phyloP scores from a whole-genome alignment of 139 green algal genomes.

The Chlorella sp. region DNA sequence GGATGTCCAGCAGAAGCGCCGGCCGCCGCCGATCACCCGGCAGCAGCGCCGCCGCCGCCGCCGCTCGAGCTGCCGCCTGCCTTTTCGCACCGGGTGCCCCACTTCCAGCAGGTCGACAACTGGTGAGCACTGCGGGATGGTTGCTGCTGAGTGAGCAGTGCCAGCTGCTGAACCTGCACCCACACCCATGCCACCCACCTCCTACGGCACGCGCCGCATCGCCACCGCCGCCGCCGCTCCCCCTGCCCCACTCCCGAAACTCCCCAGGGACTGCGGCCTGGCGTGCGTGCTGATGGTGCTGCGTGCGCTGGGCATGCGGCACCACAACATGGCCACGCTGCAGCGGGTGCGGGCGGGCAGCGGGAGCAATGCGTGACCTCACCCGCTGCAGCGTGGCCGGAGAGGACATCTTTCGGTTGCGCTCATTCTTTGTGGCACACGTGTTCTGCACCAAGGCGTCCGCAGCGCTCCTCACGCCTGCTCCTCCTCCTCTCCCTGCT shows the following conservation, averaged over 20 bases:
- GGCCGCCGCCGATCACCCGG: too few species aligned
- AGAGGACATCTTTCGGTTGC: too few species aligned
- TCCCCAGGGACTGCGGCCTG: constrained; percentile 88
- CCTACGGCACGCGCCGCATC: neutral
- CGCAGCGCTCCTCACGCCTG: neutral
- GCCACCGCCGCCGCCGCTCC: neutral
- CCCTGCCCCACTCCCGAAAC: neutral
- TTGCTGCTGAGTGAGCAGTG: neutral
- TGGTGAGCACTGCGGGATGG: constrained; percentile 47
- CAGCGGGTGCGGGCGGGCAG: neutral
- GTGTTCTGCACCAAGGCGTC: neutral
- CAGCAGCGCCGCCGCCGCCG: too few species aligned
- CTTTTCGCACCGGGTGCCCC: constrained; percentile 51
- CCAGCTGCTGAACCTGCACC: neutral
- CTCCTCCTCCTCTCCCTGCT: neutral
- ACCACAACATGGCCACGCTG: constrained; percentile 38
- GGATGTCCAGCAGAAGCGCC: too few species aligned
- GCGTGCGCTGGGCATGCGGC: constrained; percentile 45
- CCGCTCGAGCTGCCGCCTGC: neutral
- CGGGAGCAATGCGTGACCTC: neutral
- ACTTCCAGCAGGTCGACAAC: constrained; percentile 68
- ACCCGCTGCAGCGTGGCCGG: too few species aligned
- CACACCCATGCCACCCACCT: neutral
- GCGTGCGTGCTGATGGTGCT: constrained; percentile 93
- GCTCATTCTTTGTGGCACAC: too few species aligned